phyloP scores from a whole-genome alignment of 2,329 filamentous ascomycete genomes.

The Geosmithia putterillii region DNA sequence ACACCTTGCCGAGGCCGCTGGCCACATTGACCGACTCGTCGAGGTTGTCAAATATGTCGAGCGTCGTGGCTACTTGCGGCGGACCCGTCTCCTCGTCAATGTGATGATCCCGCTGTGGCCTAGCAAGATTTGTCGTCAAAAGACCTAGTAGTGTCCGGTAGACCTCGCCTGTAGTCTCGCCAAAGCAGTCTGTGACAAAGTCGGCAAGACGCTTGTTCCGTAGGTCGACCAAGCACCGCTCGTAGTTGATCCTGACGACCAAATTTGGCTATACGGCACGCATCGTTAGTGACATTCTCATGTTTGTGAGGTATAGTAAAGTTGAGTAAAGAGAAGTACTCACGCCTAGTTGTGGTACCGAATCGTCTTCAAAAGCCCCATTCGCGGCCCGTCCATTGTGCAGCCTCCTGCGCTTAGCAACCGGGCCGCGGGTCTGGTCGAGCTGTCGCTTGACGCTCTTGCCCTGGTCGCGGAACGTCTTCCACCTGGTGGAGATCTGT shows the following conservation, averaged over 20 bases:
- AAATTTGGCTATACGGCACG: slow-evolving; percentile 55
- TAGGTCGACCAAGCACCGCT: slow-evolving; percentile 71
- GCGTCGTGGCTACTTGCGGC: slow-evolving; percentile 32
- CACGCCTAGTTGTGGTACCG: slow-evolving; percentile 38
- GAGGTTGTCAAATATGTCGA: slow-evolving; percentile 43
- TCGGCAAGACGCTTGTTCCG: slow-evolving; percentile 66
- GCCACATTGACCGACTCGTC: slow-evolving; percentile 39
- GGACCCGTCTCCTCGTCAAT: slow-evolving; percentile 18
- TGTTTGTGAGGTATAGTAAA: not conserved
- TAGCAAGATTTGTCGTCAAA: slow-evolving; percentile 54
- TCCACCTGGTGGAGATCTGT: slow-evolving; percentile 41
- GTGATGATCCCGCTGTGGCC: slow-evolving; percentile 47
- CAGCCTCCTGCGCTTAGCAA: slow-evolving; percentile 42
- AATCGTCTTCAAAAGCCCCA: slow-evolving; percentile 19
- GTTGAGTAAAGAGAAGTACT: slow-evolving; percentile 13
- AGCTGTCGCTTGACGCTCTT: slow-evolving; percentile 39
- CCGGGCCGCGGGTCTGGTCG: slow-evolving; percentile 24
- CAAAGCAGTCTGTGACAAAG: slow-evolving; percentile 59
- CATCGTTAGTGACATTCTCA: slow-evolving; percentile 12
- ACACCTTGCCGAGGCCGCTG: slow-evolving; percentile 43
- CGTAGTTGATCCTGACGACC: slow-evolving; percentile 69
- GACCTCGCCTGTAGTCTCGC: slow-evolving; percentile 62
- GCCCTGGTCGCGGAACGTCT: slow-evolving; percentile 39
- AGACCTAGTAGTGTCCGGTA: slow-evolving; percentile 63
- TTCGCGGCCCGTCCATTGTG: slow-evolving; percentile 27